These are phyloP conservation scores for Clonostachys byssicola DNA, from an alignment of 2,329 filamentous ascomycete genomes.

Conservation along the genomic window DNA sequence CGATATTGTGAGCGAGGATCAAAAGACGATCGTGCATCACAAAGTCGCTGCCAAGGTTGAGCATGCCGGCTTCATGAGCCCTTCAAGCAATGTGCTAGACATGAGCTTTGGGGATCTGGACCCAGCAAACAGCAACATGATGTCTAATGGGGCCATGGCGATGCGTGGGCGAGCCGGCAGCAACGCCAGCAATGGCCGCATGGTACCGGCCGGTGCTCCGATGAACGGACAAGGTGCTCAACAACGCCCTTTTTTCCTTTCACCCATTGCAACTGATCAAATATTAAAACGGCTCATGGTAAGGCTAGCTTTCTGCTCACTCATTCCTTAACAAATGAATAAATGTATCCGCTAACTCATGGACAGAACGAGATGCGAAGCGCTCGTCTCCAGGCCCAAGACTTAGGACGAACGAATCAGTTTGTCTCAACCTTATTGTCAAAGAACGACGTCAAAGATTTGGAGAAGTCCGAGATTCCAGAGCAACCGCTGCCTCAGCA, in stretches of 20 bases:
- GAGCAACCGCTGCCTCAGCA: slow-evolving; percentile 26
- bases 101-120: slow-evolving; percentile 92
- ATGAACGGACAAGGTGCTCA: slow-evolving; percentile 54
- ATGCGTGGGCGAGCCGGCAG: slow-evolving; percentile 67
- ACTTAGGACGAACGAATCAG: slow-evolving; percentile 76
- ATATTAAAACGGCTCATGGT: slow-evolving; percentile 66
- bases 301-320: slow-evolving; percentile 8
- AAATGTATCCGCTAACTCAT: slow-evolving; percentile 9
- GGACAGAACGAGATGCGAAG: slow-evolving; percentile 81
- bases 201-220: slow-evolving; percentile 40
- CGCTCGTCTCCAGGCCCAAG: slow-evolving; percentile 82
- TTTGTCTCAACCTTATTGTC: slow-evolving; percentile 76
- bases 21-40: slow-evolving; percentile 97
- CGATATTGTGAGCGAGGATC: slow-evolving; percentile 97
- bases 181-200: slow-evolving; percentile 58
- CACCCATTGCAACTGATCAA: slow-evolving; percentile 88
- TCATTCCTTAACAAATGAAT: slow-evolving; percentile 7
- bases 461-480: slow-evolving; percentile 41
- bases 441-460: slow-evolving; percentile 61
- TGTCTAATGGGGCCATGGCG: slow-evolving; percentile 66
- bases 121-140: slow-evolving; percentile 68
- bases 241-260: slow-evolving; percentile 80
- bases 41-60: slow-evolving; percentile 97
- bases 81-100: slow-evolving; percentile 74
- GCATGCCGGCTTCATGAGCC: slow-evolving; percentile 79